Percentiles rank a stretch among this genome's conserved stretches.
Conservation (phyloP, 208 protist species). For the Trypanosoma brucei region DNA sequence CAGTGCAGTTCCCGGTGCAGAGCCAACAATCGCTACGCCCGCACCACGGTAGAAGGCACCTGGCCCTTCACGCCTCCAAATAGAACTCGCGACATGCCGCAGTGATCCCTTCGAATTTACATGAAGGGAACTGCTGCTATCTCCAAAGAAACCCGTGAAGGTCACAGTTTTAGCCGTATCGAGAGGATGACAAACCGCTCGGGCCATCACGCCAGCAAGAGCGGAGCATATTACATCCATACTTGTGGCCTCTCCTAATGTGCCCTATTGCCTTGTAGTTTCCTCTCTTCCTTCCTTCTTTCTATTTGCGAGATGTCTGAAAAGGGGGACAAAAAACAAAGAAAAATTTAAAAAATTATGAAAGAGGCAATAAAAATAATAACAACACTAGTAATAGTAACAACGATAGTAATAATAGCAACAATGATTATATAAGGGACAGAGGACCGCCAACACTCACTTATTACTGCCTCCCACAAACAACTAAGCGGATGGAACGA, state of each 20-base stretch:
- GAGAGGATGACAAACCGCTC: constrained; percentile 69
- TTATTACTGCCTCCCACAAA: too few relatives aligned
- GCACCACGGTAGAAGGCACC: constrained; percentile 81
- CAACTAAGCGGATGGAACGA: too few relatives aligned
- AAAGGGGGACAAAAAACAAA: too few relatives aligned
- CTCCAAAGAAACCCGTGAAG: constrained; percentile 64
- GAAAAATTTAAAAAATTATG: too few relatives aligned
- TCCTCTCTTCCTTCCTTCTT: neutral
- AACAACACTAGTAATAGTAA: too few relatives aligned
- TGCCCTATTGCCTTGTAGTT: neutral
- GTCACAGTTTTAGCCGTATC: constrained; percentile 82
- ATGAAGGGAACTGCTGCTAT: constrained; percentile 1
- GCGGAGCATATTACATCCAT: constrained; percentile 63
- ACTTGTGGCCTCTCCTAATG: constrained; percentile 1
- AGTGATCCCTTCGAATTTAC: constrained; percentile 12
- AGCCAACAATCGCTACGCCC: constrained; percentile 59
- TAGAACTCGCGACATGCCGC: constrained; percentile 17
- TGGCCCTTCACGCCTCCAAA: constrained; percentile 53
- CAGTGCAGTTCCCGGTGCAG: constrained; percentile 69
- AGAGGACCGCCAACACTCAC: too few relatives aligned
- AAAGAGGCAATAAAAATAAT: too few relatives aligned
- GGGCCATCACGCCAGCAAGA: constrained; percentile 49
- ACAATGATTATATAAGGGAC: too few relatives aligned
- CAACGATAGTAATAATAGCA: too few relatives aligned
- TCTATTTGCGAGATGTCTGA: neutral